A percentile compares a stretch with the other conserved stretches of the same genome.
phyloP scores from a whole-genome alignment of 495 filamentous ascomycete species.

The Polyplosphaeria fusca region DNA sequence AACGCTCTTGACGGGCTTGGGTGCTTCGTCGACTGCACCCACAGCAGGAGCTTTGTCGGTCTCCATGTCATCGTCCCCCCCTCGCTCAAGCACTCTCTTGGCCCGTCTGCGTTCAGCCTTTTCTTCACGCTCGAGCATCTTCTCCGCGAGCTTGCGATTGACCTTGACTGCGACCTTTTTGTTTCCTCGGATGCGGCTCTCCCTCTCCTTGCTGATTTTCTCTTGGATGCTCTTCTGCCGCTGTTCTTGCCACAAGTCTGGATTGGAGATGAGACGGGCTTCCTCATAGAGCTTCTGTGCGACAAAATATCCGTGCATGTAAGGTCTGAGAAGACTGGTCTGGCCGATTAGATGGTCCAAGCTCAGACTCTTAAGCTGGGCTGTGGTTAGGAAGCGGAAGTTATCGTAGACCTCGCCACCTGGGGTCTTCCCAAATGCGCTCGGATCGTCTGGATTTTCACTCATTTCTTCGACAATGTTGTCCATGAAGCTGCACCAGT shows the following conservation, averaged over 20 bases:
- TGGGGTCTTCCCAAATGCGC: conserved; percentile 48
- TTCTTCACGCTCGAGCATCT: conserved; percentile 74
- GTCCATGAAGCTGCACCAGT: conserved; percentile 95
- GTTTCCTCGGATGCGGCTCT: conserved; percentile 83
- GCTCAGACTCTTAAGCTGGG: conserved; percentile 75
- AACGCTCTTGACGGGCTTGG: conserved; percentile 45
- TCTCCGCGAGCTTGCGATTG: conserved; percentile 81
- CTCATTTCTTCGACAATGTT: conserved; percentile 98
- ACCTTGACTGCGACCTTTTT: conserved; percentile 91
- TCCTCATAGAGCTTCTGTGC: conserved; percentile 90
- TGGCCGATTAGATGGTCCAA: conserved; percentile 83
- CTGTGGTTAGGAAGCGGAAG: conserved; percentile 90
- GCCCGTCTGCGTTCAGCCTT: conserved; percentile 68
- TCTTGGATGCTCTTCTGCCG: conserved; percentile 81
- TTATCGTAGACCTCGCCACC: conserved; percentile 88
- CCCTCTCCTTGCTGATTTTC: conserved; percentile 90
- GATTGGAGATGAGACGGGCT: conserved; percentile 85
- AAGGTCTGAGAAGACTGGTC: conserved; percentile 81
- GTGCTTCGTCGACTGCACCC: conserved; percentile 31
- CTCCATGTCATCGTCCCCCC: conserved; percentile 49
- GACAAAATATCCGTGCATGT: conserved; percentile 99
- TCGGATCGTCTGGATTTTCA: conserved; percentile 68
- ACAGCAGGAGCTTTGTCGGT: conserved; percentile 1
- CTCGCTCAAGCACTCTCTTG: conserved; percentile 54
- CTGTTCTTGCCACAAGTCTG: conserved; percentile 87